Evolutionary conservation across 345 rosid genomes (phyloP), one percentile per base, ranked within the genome.

Genomic region (Heritiera fomes): DNA sequence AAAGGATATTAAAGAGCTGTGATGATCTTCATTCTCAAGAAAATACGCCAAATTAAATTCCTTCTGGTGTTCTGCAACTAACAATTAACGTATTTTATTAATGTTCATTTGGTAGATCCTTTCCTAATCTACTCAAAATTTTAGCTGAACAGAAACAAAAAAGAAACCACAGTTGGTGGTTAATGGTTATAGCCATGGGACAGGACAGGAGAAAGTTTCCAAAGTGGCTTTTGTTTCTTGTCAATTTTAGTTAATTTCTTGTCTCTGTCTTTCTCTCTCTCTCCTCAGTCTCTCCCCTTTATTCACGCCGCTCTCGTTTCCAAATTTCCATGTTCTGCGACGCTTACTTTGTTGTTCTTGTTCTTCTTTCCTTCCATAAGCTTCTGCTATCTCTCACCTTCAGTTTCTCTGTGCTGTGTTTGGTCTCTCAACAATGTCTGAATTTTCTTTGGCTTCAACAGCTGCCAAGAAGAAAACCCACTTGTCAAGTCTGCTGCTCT

Each of bases 291-390:
- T 72, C 80, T 49, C 45, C 80, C 92, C 91, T 88, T 80, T 80
- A 86, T 80, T 86, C 91, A 87, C 90, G 87, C 91, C 92, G 81
- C 89, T 82, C 82, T 87, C 79, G 6, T 83, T 86, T 71, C 84
- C 50, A 78, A 63, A 76, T 74, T 59, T 81, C 61, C 78, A 59
- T 20, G 30, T 20, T 8, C 61, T 43, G 8, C 45, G 6, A 40
- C 5, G 43, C 6, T 3, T 34, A 41, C 43, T 41, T 43, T 28
- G 83, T 75, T 81, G 77, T 61, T 66, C 78, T 49, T 71, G 65
- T 45, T 61, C 50, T 74, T 80, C 66, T 66, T 50, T 73, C 63
- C 73, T n/a, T 82, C 71, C 62, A 52, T 71, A 80, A 10, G 77
- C 79, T 77, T 67, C 81, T 64, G 59, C 77, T 65, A 59, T 53